Percentiles rank a stretch among this genome's conserved stretches.
These are phyloP conservation scores for Picea engelmannii DNA, from an alignment of 83 land plant species.

Conservation along the genomic window DNA sequence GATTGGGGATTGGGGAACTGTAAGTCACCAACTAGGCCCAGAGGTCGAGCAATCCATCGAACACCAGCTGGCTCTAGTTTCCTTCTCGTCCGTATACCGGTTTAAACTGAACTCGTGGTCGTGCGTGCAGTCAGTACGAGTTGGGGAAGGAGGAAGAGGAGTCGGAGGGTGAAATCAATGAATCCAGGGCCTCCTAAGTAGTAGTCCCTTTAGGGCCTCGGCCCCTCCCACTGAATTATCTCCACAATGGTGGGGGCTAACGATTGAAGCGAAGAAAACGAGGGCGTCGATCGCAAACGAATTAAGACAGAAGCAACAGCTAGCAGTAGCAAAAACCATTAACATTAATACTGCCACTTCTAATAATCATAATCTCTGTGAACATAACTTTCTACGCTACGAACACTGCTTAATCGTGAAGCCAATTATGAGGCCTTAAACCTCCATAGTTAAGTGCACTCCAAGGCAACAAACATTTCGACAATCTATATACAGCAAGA, in stretches of 20 bases:
- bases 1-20: too few relatives aligned
- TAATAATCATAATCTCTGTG: background rate
- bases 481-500: background rate
- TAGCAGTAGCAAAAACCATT: background rate
- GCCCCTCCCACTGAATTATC: slow-evolving; percentile 15
- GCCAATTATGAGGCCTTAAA: background rate
- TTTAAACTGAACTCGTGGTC: slow-evolving; percentile 10
- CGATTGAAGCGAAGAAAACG: background rate
- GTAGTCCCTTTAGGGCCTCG: background rate
- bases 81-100: slow-evolving; percentile 14
- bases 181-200: slow-evolving; percentile 8
- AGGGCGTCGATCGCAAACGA: background rate
- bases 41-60: too few relatives aligned
- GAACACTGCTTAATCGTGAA: background rate
- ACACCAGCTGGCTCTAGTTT: background rate
- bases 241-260: slow-evolving; percentile 14
- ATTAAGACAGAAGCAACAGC: slow-evolving; percentile 9
- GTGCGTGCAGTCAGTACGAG: slow-evolving; percentile 6
- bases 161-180: background rate
- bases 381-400: slow-evolving; percentile 1
- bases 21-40: too few relatives aligned
- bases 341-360: background rate
- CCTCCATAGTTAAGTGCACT: background rate
- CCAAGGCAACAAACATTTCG: background rate
- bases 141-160: background rate